These are phyloP conservation scores for Umbelopsis sp. DNA, from an alignment of 192 early-diverging fungal species.

Conservation along the genomic window DNA sequence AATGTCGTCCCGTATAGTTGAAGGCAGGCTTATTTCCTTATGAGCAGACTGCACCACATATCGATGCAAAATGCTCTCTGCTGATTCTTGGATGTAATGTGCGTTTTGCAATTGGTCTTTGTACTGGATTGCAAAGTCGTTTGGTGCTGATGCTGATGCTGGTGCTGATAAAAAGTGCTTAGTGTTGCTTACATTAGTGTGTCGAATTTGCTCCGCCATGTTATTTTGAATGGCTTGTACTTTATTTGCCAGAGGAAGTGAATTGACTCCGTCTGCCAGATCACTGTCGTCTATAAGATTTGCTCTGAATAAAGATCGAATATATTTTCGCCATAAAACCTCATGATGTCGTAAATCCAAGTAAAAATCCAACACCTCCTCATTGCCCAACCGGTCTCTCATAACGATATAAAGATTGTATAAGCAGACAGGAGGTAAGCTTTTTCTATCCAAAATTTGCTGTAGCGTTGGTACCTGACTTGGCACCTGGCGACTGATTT, in stretches of 20 bases:
- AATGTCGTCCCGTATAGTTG: conserved; percentile 36
- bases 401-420: conserved; percentile 78
- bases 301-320: conserved; percentile 29
- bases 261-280: not conserved
- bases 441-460: conserved; percentile 66
- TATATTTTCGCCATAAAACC: conserved; percentile 58
- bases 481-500: not conserved
- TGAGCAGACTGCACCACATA: conserved; percentile 56
- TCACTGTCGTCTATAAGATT: conserved; percentile 19
- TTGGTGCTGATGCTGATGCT: not conserved
- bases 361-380: conserved; percentile 78
- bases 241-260: conserved; percentile 6
- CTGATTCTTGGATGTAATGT: conserved; percentile 33
- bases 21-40: conserved; percentile 52
- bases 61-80: conserved; percentile 57
- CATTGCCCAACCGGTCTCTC: conserved; percentile 58
- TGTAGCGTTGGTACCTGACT: conserved; percentile 64
- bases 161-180: not conserved
- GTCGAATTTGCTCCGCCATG: not conserved
- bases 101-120: not conserved
- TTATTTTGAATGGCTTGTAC: conserved; percentile 14
- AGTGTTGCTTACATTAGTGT: not conserved
- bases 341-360: conserved; percentile 75
- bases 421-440: conserved; percentile 70
- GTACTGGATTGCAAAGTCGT: not conserved